Evolutionary conservation across 192 early-diverging fungal genomes (phyloP).

Genomic region (Dissophora ornata): DNA sequence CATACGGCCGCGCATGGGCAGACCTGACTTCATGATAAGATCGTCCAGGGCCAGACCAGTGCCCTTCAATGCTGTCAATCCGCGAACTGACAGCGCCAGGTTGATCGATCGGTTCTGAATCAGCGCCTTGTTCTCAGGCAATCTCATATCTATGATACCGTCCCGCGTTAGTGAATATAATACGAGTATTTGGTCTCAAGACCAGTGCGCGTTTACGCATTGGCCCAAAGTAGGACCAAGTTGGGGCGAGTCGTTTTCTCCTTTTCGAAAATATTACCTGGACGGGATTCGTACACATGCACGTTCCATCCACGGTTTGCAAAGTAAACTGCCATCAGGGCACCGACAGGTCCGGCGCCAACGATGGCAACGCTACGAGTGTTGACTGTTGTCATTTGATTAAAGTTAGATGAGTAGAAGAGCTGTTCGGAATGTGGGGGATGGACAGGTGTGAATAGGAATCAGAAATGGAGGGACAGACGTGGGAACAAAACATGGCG

Average conservation of each 20-base stretch:
- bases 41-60: conserved; percentile 76
- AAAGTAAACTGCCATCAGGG: conserved; percentile 89
- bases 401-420: not conserved
- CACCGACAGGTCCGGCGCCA: conserved; percentile 95
- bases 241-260: not conserved
- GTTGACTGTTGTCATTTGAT: conserved; percentile 16
- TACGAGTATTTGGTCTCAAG: no score
- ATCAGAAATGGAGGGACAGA: not conserved
- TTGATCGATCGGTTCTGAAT: conserved; percentile 89
- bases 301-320: conserved; percentile 93
- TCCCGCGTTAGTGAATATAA: no score
- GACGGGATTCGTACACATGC: conserved; percentile 84
- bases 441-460: no score
- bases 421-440: not conserved
- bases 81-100: conserved; percentile 89
- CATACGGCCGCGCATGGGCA: conserved; percentile 96
- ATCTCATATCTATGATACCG: conserved; percentile 77
- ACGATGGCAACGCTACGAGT: conserved; percentile 75
- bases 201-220: no score
- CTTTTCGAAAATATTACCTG: conserved; percentile 60
- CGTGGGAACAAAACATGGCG: not conserved
- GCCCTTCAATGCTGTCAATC: conserved; percentile 81
- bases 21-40: conserved; percentile 71
- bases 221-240: no score
- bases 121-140: conserved; percentile 64